Evolutionary conservation across 2,329 filamentous ascomycete species (phyloP), one percentile per base, ranked within the genome.

Genomic region (Alternaria panax): DNA sequence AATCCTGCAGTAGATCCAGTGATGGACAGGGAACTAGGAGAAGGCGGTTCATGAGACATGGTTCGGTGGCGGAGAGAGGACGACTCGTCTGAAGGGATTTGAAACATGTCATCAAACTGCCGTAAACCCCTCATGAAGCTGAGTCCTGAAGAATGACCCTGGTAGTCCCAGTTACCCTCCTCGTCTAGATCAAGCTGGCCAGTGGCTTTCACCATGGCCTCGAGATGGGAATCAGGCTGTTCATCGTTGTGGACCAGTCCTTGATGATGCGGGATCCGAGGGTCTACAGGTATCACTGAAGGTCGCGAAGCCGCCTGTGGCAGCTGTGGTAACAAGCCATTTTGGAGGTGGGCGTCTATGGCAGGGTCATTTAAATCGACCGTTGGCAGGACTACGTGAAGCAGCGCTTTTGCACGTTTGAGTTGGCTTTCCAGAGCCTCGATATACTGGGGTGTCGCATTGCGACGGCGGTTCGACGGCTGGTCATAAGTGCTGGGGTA

Each of bases 171-270:
- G 69, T 95, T 88, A 41, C 94, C 94, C 69, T 89, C 88, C 68
- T 98, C 94, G 70, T 96, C 93, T 32, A 98, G 84, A 71, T 98
- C 94, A 18, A 99, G 84, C 74, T 93, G 91, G 34, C 94, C 95
- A 3, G 94, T 92, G 41, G 92, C 92, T 74, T 94, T 91, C 58
- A 98, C 93, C 94, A 99, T 98, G 27, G 93, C 96, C 73, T 94
- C 89, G 25, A 99, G 83, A 65, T 94, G 87, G 87, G 89, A 85
- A 28, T 85, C 84, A 45, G 81, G 79, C 50, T 79, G 70, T 9
- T 77, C 73, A 47, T 74, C 76, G n/a, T n/a, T n/a, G 7, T 62
- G 64, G 18, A 50, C 59, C 14, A 64, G 58, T 18, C 59, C 59
- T 36, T 66, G 71, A 40, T 60, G 69, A 36, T 64, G 67, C 38